Evolutionary conservation across 371 early-diverging fungal genomes (phyloP), one percentile per base, ranked within the genome.

Genomic region (Rhizopus sp.): DNA sequence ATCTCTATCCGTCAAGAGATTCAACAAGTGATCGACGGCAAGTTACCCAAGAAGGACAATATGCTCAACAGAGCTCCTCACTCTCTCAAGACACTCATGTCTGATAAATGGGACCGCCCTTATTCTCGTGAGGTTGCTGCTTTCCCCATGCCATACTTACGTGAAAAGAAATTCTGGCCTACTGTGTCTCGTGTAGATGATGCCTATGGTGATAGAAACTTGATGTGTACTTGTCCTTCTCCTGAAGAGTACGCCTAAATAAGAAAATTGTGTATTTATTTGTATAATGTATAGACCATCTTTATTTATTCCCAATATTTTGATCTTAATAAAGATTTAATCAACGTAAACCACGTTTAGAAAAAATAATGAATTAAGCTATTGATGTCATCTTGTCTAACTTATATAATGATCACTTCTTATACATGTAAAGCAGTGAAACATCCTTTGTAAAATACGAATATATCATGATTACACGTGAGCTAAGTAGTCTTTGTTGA

Each of bases 91-190:
- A 76, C 76, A 23, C 70, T 97, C 60, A 76, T 93, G 57, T 68
- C 76, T 37, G 91, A 88, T 50, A 82, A 82, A 39, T 96, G 96
- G 96, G 78, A 90, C 57, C 74, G 78, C 30, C 85, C 94, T 9
- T 98, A 98, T 78, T 64, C 86, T 50, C 82, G 98, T 50, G 84
- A 92, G 64, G 62, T 79, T 53, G 98, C 98, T 17, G 98, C 96
- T 16, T 97, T 88, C 85, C 98, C 98, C 4, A 69, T 94, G 78
- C 72, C 85, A 8, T 77, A 81, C 35, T 81, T 96, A 54, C 83
- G 85, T 58, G 81, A 85, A 68, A 82, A 86, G 81, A 98, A 98
- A 86, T 95, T 97, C 81, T 98, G 96, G 95, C 98, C 98, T 17
- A 86, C 89, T 4, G 88, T 93, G 33, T 80, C 83, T 39, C 84